These are phyloP conservation scores for Penicillium macrosclerotiorum DNA, from an alignment of 495 filamentous ascomycete species.

Conservation along the genomic window DNA sequence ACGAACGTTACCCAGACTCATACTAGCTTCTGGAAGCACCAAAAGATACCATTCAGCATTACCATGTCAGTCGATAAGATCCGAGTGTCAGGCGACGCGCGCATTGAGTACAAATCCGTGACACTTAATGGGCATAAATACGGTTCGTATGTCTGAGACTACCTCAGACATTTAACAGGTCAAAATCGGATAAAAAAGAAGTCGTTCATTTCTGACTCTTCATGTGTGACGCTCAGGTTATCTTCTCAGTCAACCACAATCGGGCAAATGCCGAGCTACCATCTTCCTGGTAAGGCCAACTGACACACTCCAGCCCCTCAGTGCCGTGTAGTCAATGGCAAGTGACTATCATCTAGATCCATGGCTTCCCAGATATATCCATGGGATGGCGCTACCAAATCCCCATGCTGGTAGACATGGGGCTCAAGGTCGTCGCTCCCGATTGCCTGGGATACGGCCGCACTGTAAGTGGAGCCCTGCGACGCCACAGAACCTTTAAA, in stretches of 20 bases:
- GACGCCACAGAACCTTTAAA: too few relatives aligned
- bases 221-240: conserved; percentile 48
- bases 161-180: not conserved
- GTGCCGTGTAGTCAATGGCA: too few relatives aligned
- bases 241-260: conserved; percentile 58
- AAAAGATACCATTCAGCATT: not conserved
- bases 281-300: conserved; percentile 57
- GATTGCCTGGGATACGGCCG: conserved; percentile 81
- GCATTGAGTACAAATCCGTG: conserved; percentile 59
- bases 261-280: conserved; percentile 54
- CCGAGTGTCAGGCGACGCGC: conserved; percentile 55
- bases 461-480: conserved; percentile 57
- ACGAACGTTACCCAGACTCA: too few relatives aligned
- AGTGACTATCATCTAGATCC: too few relatives aligned
- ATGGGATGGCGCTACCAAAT: conserved; percentile 83
- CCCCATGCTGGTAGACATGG: conserved; percentile 65
- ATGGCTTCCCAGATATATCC: conserved; percentile 67
- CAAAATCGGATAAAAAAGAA: not conserved
- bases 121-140: conserved; percentile 64
- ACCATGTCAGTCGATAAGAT: conserved; percentile 59
- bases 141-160: conserved; percentile 37
- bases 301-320: not conserved
- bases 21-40: too few relatives aligned
- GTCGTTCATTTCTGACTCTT: not conserved
- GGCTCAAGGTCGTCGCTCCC: conserved; percentile 70